Evolutionary conservation across 805 yeast species (phyloP), one percentile per base, ranked within the genome.

Genomic region (Myxozyma neotropica): DNA sequence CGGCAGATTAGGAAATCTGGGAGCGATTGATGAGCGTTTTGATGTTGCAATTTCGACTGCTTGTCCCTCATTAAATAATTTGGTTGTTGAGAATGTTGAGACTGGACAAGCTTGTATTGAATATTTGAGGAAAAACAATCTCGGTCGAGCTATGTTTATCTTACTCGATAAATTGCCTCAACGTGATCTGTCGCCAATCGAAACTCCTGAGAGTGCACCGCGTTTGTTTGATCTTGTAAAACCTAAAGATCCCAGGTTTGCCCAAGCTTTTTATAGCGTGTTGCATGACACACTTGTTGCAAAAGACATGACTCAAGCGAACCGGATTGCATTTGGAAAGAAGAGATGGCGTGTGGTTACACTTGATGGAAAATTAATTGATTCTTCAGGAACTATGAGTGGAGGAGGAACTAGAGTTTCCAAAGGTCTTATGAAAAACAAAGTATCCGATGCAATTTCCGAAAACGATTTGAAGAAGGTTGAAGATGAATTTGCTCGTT

Each of bases 11-110:
- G 99, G 99, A 17, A 96, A 90, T 67, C 76, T 94, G 46, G 99
- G 97, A n/a, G 80, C 81, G 1, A 94, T 94, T 64, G 96, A 90
- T 71, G 89, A 87, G 64, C 81, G 83, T 68, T 94, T 88, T 71
- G 98, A 95, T 73, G 82, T 91, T 53, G 99, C 99, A 0, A 84
- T 94, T 7, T 91, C 98, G 0, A 94, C 98, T 0, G 98, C 97
- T 0, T 90, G 94, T 65, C 91, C 96, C 0, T 85, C 92, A 7
- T 77, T 94, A 58, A 96, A 93, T 71, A 93, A 95, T 63, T 84
- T 91, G 80, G 98, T 94, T 17, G 98, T 94, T 2, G 97, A 91
- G 49, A 80, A 83, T 3, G 83, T 85, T 2, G 83, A 81, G 54
- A 82, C 84, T 53, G 95, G 90, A 4, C 87, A 85, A 65, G 82